These are phyloP conservation scores for Populus davidiana DNA, from an alignment of 345 rosid genomes.

Conservation along the genomic window DNA sequence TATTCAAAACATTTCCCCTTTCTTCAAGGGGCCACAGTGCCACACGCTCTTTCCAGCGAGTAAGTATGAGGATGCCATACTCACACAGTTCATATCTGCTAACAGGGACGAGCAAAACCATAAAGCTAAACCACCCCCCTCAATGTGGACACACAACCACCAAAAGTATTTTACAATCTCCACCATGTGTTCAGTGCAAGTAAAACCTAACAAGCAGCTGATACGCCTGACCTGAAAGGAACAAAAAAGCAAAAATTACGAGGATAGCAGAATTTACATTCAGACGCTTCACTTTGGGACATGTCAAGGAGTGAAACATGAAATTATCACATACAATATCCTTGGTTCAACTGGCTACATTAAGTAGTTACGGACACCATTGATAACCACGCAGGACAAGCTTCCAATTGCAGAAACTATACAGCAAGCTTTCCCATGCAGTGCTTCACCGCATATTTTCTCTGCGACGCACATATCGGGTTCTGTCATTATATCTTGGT, in stretches of 20 bases:
- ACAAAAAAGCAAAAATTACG: not conserved
- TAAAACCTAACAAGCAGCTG: not conserved
- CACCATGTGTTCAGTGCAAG: not conserved
- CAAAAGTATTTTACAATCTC: not conserved
- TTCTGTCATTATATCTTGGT: slow-evolving; percentile 97
- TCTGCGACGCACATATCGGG: slow-evolving; percentile 81
- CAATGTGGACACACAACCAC: not conserved
- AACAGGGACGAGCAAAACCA: not conserved
- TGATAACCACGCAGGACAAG: not conserved
- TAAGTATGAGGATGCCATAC: too few relatives aligned
- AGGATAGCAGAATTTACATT: not conserved
- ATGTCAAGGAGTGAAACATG: not conserved
- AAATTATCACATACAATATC: not conserved
- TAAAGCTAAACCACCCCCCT: not conserved
- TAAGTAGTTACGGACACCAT: not conserved
- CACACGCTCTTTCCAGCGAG: too few relatives aligned
- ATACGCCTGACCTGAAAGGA: not conserved
- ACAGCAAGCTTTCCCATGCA: slow-evolving; percentile 10
- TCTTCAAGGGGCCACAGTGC: too few relatives aligned
- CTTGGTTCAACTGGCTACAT: not conserved
- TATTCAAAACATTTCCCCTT: too few relatives aligned
- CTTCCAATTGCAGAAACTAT: slow-evolving; percentile 14
- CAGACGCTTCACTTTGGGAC: not conserved
- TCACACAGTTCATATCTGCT: too few relatives aligned
- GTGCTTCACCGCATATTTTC: slow-evolving; percentile 55